Conservation (phyloP, 2,329 filamentous ascomycete genomes). For the Nakataea oryzae region DNA sequence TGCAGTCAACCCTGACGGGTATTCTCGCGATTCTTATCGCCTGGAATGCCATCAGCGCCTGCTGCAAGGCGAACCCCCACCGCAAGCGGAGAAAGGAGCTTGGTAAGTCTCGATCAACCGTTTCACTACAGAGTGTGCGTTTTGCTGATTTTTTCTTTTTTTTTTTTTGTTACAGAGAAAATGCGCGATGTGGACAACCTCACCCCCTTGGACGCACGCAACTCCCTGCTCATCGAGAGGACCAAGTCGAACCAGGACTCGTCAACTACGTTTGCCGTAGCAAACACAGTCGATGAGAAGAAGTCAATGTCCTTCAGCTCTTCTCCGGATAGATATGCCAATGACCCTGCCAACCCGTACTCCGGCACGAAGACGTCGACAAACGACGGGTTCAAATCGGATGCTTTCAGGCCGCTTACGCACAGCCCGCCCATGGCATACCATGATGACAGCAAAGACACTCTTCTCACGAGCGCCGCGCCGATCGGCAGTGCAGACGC, state of each 20-base stretch:
- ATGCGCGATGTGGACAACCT: slow-evolving; percentile 69
- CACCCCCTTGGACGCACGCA: slow-evolving; percentile 77
- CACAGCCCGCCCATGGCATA: slow-evolving; percentile 16
- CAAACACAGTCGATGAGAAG: slow-evolving; percentile 26
- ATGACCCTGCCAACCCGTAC: slow-evolving; percentile 16
- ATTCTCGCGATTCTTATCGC: slow-evolving; percentile 77
- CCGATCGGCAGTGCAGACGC: slow-evolving; percentile 21
- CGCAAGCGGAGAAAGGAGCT: slow-evolving; percentile 79
- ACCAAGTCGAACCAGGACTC: slow-evolving; percentile 17
- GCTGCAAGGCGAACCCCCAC: slow-evolving; percentile 82
- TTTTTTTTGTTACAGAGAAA: slow-evolving; percentile 49
- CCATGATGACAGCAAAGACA: slow-evolving; percentile 22
- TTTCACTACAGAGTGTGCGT: not conserved
- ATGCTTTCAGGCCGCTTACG: slow-evolving; percentile 26
- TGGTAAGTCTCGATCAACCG: slow-evolving; percentile 46
- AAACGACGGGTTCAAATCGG: slow-evolving; percentile 1
- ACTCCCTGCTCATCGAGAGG: slow-evolving; percentile 68
- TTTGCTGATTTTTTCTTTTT: not conserved
- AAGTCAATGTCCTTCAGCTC: slow-evolving; percentile 10
- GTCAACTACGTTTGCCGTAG: slow-evolving; percentile 30
- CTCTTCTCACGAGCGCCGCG: slow-evolving; percentile 27
- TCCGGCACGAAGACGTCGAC: slow-evolving; percentile 10
- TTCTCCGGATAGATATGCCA: slow-evolving; percentile 21
- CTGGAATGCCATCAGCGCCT: slow-evolving; percentile 78
- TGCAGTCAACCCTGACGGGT: slow-evolving; percentile 77